Base-by-base conservation (phyloP, 257 asterid genomes). In the Nicotiana obtusifolia region DNA sequence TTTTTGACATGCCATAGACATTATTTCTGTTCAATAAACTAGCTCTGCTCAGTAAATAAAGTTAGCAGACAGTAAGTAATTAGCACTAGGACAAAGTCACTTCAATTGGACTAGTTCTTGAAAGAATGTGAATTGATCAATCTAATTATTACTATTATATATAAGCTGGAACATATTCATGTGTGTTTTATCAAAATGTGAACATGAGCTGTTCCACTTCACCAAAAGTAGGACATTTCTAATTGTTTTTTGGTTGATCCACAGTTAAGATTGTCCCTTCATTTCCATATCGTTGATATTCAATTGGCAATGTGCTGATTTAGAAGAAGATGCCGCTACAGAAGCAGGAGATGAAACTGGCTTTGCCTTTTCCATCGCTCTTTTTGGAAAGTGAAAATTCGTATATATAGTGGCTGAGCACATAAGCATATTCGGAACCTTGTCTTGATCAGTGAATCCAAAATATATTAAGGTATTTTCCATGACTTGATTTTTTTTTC, bases 271-370 rank as follows among this genome's bases (percentile, higher is more conserved):
- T 73, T 73, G 61, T 73, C 37, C 79, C 61, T 73, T 59, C 9
- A 44, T 73, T 73, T 73, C 61, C 17, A 47, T 6, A 73, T 73
- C 78, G 31, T 22, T 73, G 78, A 6, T 13, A 47, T 13, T 73
- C 78, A 73, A 73, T 7, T 47, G 20, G n/a, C 24, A 4, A 47
- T 47, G 61, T 73, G 79, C 49, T 73, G 61, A 28, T 41, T 30
- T 76, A 28, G 64, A 77, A 84, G 87, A 78, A 85, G 83, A 84
- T 64, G 81, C 80, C 83, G 80, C 81, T 20, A 19, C 44, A 35
- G 57, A 41, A 17, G 37, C 35, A 7, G 47, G 7, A 37, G 28
- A 30, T 10, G 68, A 53, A 14, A n/a, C 57, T 10, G 15, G 20
- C 53, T 24, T 19, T 44, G 76, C 19, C 41, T 44, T 53, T 84